These are phyloP conservation scores for Mucor plumbeus DNA, from an alignment of 371 early-diverging fungal species.

Conservation along the genomic window DNA sequence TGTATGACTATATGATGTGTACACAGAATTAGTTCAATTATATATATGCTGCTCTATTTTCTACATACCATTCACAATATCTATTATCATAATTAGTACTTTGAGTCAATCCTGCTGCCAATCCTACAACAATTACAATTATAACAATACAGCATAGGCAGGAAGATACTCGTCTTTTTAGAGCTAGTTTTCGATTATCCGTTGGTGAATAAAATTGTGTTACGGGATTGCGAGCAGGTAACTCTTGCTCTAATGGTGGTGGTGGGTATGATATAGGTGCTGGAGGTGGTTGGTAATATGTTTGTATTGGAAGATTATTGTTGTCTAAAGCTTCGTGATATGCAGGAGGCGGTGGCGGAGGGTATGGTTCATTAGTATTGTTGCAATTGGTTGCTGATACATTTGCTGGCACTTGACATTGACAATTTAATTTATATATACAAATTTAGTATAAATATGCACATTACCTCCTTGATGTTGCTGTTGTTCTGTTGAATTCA, in stretches of 20 bases:
- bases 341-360: slow-evolving; percentile 17
- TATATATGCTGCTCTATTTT: too few relatives aligned
- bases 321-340: not conserved
- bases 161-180: slow-evolving; percentile 15
- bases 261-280: slow-evolving; percentile 9
- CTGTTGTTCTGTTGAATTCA: not conserved
- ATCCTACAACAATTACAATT: slow-evolving; percentile 9
- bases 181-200: slow-evolving; percentile 1
- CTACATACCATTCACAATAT: slow-evolving; percentile 19
- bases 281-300: slow-evolving; percentile 22
- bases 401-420: not conserved
- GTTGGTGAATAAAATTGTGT: slow-evolving; percentile 16
- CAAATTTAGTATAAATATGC: too few relatives aligned
- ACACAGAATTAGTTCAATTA: not conserved
- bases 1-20: slow-evolving; percentile 9
- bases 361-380: too few relatives aligned
- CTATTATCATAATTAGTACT: not conserved
- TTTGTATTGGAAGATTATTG: slow-evolving; percentile 10
- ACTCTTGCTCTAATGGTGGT: slow-evolving; percentile 1
- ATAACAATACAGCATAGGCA: slow-evolving; percentile 10
- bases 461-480: not conserved
- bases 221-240: slow-evolving; percentile 1
- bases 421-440: not conserved
- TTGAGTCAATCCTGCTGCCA: slow-evolving; percentile 15
- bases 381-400: not conserved